These are phyloP conservation scores for Ceratobasidium papillatum DNA, from an alignment of 1,284 basidiomycete species.

Conservation along the genomic window DNA sequence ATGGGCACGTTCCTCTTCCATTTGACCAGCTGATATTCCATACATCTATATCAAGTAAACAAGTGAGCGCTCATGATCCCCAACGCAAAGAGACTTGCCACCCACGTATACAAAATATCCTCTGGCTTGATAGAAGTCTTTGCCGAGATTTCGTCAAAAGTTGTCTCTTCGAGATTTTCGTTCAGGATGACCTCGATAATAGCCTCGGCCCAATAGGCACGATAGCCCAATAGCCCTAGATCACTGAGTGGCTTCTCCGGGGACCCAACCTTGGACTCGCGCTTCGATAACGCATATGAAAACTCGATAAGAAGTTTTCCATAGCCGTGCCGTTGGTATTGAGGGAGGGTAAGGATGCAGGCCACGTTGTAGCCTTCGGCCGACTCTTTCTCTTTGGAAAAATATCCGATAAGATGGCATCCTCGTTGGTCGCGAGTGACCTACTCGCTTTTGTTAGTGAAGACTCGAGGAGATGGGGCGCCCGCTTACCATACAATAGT, in stretches of 20 bases:
- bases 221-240: constrained; percentile 90
- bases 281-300: constrained; percentile 97
- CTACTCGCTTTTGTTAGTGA: constrained; percentile 54
- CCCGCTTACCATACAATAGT: constrained; percentile 90
- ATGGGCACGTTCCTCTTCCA: constrained; percentile 96
- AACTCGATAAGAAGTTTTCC: constrained; percentile 98
- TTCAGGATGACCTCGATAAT: constrained; percentile 91
- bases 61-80: constrained; percentile 44
- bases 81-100: constrained; percentile 47
- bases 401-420: constrained; percentile 96
- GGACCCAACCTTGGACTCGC: constrained; percentile 93
- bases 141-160: constrained; percentile 97
- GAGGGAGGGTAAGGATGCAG: constrained; percentile 97
- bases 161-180: constrained; percentile 77
- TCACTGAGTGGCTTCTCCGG: constrained; percentile 98
- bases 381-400: constrained; percentile 99
- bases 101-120: constrained; percentile 98
- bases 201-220: constrained; percentile 97
- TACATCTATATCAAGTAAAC: constrained; percentile 68
- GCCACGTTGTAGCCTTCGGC: constrained; percentile 99
- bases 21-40: constrained; percentile 94
- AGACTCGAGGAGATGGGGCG: constrained; percentile 34
- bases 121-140: constrained; percentile 96
- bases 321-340: constrained; percentile 96
- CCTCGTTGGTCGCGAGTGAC: constrained; percentile 88